Base-by-base conservation (phyloP, 768 basidiomycete genomes). In the Trametes sanguinea region DNA sequence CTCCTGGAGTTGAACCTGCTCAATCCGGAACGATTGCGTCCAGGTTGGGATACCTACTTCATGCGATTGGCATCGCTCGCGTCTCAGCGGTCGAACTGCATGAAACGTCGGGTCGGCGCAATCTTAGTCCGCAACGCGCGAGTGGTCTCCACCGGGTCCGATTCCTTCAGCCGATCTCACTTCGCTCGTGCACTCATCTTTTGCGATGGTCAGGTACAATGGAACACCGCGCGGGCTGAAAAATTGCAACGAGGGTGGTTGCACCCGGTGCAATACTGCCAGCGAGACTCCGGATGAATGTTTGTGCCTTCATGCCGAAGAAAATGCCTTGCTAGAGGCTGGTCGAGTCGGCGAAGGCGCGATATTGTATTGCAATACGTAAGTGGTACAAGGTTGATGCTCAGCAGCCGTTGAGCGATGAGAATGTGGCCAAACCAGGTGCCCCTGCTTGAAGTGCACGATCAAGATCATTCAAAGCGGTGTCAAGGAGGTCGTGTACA, bases 301-400 rank as follows among this genome's bases (percentile, higher is more conserved):
- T 69, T 79, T 98, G 2, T 99, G 97, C 70, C 77, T 99, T 9
- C 97, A 99, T 72, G 97, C 97, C 0, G 97, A 99, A 75, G 97
- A 99, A 76, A 99, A 98, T 70, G 97, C 96, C 0, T 78, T 98
- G 13, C 76, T 98, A 2, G 96, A 98, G 77, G 94, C 94, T 1
- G 96, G 97, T 16, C 77, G 97, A 50, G 83, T 96, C n/a, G 91
- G 90, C 5, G 76, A 79, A 53, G 85, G 87, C 52, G 85, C 92
- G 2, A 90, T 92, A n/a, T 72, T 99, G 13, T 99, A 98, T 73
- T 99, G 97, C 82, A 99, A 99, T 71, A 99, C 97, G 95, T 98
- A 62, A 66, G 91, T 74, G 47, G 35, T 37, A 44, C 33, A 51
- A 54, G 30, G 42, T 33, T 60, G 57, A 51, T 1, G 58, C 45